These are phyloP conservation scores for Polymyxa betae DNA, from an alignment of 208 protist species.

Conservation along the genomic window DNA sequence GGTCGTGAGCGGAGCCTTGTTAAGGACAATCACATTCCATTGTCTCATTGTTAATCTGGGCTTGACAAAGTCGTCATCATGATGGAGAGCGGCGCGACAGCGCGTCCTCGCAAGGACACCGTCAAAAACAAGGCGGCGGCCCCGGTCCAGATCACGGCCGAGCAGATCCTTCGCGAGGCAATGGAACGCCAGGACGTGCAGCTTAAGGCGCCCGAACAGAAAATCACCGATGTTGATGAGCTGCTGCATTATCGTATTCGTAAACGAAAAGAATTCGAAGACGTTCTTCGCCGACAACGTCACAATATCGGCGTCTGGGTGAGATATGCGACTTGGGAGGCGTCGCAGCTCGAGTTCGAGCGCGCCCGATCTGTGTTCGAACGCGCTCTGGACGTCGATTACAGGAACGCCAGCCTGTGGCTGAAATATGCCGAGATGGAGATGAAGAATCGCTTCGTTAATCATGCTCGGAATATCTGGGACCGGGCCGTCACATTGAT, in stretches of 20 bases:
- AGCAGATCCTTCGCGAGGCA: slow-evolving; percentile 94
- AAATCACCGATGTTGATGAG: slow-evolving; percentile 85
- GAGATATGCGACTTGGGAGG: slow-evolving; percentile 96
- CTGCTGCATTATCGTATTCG: slow-evolving; percentile 68
- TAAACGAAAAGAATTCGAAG: slow-evolving; percentile 92
- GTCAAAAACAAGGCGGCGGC: slow-evolving; percentile 85
- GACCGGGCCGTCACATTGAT: slow-evolving; percentile 91
- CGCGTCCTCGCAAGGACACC: slow-evolving; percentile 10
- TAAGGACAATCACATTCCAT: too few relatives aligned
- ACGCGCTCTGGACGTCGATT: slow-evolving; percentile 86
- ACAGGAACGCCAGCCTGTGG: slow-evolving; percentile 79
- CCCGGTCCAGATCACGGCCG: slow-evolving; percentile 90
- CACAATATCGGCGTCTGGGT: slow-evolving; percentile 78
- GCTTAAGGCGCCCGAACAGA: slow-evolving; percentile 79
- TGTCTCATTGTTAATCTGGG: too few relatives aligned
- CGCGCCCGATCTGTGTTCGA: slow-evolving; percentile 92
- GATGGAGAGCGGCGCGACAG: not conserved
- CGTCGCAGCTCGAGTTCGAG: slow-evolving; percentile 88
- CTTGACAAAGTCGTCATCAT: too few relatives aligned
- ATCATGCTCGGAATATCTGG: slow-evolving; percentile 94
- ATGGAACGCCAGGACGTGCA: slow-evolving; percentile 83
- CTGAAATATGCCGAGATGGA: slow-evolving; percentile 97
- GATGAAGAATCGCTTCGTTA: slow-evolving; percentile 90
- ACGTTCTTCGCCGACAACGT: slow-evolving; percentile 68
- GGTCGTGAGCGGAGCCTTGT: too few relatives aligned